Evolutionary conservation across 2,329 filamentous ascomycete species (phyloP).

Genomic region (Zymoseptoria pseudotritici): DNA sequence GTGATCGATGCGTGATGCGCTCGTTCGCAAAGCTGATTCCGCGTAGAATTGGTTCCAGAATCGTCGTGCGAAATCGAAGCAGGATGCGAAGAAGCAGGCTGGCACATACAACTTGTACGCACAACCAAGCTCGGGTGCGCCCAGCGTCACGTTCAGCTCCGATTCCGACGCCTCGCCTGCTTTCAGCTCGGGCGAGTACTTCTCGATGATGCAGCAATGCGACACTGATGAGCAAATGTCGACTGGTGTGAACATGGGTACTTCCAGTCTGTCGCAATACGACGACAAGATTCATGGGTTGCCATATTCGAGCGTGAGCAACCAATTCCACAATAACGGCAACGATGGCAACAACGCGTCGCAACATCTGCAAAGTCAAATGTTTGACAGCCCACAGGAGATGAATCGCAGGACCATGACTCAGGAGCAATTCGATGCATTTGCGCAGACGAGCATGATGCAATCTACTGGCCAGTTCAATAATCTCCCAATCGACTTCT

Average conservation of each 20-base stretch:
- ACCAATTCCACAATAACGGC: conserved; percentile 7
- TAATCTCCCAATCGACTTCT: conserved; percentile 10
- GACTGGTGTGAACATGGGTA: conserved; percentile 3
- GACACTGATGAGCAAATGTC: conserved; percentile 10
- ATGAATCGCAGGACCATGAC: conserved; percentile 30
- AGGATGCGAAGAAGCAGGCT: conserved; percentile 43
- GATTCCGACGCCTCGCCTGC: conserved; percentile 28
- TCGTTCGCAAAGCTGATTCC: conserved; percentile 24
- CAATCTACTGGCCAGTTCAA: conserved; percentile 12
- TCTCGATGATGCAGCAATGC: conserved; percentile 26
- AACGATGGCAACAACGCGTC: conserved; percentile 2
- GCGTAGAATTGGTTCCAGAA: conserved; percentile 49
- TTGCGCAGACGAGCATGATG: conserved; percentile 21
- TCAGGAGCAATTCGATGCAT: conserved; percentile 32
- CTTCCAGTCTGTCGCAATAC: conserved; percentile 5
- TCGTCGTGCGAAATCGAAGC: conserved; percentile 46
- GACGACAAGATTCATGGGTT: conserved; percentile 7
- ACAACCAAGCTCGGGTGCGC: conserved; percentile 13
- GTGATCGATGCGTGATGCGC: not conserved
- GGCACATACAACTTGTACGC: conserved; percentile 22
- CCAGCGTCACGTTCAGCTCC: conserved; percentile 19
- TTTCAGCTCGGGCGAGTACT: conserved; percentile 26
- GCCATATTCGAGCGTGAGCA: conserved; percentile 4
- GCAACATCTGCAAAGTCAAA: conserved; percentile 12
- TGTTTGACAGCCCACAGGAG: conserved; percentile 29